Evolutionary conservation across 2,329 filamentous ascomycete genomes (phyloP), one percentile per base, ranked within the genome.

Genomic region (Beauveria medogensis): DNA sequence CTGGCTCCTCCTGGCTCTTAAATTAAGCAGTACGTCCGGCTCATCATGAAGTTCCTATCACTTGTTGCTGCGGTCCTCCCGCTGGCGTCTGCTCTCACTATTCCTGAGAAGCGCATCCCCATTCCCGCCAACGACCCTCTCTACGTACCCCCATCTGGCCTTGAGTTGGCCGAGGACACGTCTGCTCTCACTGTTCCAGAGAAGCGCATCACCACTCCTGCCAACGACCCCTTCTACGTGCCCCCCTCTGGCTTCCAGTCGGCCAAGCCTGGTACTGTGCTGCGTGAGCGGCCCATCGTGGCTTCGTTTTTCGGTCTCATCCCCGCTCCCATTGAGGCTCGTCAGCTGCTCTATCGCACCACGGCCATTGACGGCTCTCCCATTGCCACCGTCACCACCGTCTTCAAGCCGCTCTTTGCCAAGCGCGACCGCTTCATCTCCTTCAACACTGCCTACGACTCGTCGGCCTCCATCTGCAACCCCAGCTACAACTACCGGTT

Each of bases 311-410:
- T 63, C 18, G 61, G 61, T 3, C 18, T 56, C 8, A 37, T 63
- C 30, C 61, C 61, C 14, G 43, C 22, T 12, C 51, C 51, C 22
- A 34, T 61, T 14, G 57, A 63, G 2, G 30, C 61, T 7, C 53
- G 26, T 9, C 61, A 63, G 57, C 24, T 63, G 10, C 58, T 63
- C 18, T 63, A 61, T 40, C 61, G 61, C n/a, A 63, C 61, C 24
- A 57, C 52, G 8, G 61, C 61, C 47, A 46, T 63, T n/a, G 52
- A 63, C 34, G 61, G 61, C 26, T 63, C 61, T 2, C 5, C 61
- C 12, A 63, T 63, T 14, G 61, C 61, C 24, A 61, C 57, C n/a
- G 61, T 61, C 37, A 61, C 58, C 12, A 63, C 61, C 24, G n/a
- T 63, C 44, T 63, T 63, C 41, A 56, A 54, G 58, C 61, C 61